Evolutionary conservation across 257 asterid genomes (phyloP), one percentile per base, ranked within the genome.

Genomic region (Haberlea rhodopensis): DNA sequence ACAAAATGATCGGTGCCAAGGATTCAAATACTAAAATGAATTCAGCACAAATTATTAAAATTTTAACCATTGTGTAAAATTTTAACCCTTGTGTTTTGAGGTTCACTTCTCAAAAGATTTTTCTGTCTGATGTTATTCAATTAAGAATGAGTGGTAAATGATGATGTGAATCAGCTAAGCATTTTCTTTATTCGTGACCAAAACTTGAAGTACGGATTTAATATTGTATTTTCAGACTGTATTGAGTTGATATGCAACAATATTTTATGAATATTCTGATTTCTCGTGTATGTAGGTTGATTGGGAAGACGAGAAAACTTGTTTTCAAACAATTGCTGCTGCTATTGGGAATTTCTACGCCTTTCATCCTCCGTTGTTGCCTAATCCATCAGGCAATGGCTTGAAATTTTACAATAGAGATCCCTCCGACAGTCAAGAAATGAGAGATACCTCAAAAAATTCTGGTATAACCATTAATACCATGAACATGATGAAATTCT

Each of bases 311-410:
- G 99, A 92, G 86, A 86, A 77, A 78, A 34, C 63, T 27, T 92
- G 99, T 79, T 89, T 92, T 72, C 94, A 87, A 76, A 81, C 96
- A 48, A 80, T 92, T 70, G 97, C 99, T 74, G 99, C 96, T 78
- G 90, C 96, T 64, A 84, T 92, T 64, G 99, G 91, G 57, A 84
- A 79, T 71, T 92, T 89, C 72, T 89, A 92, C 60, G 97, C 96
- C 57, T 76, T 92, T 67, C 90, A 89, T 81, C 94, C 96, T 51
- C 99, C 99, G 10, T n/a, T 92, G 75, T 70, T 92, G 78, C 99
- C 97, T 52, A 89, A 87, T 67, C 99, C 97, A 40, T 82, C 90
- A n/a, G 91, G 91, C 19, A 84, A 82, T 57, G 87, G 89, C 70
- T 58, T 87, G 81, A 78, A 85, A 71, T 85, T 87, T 71, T 92